Percentiles rank a stretch among this genome's conserved stretches.
Conservation (phyloP, 495 filamentous ascomycete species). For the Entonaema liquescens region DNA sequence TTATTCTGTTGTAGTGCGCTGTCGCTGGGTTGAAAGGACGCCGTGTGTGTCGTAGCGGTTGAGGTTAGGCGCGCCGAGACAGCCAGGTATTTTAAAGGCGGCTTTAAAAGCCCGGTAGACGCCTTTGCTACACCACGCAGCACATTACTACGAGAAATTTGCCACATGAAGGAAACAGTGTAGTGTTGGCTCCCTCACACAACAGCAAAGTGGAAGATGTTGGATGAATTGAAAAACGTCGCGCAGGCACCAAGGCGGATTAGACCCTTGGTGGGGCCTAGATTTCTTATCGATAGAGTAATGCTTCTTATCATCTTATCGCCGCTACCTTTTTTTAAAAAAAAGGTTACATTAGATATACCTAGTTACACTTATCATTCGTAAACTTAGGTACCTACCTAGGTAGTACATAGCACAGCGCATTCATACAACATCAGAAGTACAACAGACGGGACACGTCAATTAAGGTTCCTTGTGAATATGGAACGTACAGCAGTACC, state of each 20-base stretch:
- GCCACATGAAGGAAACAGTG: conserved; percentile 6
- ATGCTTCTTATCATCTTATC: conserved; percentile 21
- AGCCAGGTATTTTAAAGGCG: background rate
- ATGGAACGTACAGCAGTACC: conserved; percentile 16
- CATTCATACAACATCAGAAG: background rate
- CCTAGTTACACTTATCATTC: background rate
- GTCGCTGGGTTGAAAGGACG: background rate
- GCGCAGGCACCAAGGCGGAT: background rate
- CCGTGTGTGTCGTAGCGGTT: background rate
- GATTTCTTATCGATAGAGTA: too few species aligned
- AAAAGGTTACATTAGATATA: too few species aligned
- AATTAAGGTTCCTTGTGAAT: background rate
- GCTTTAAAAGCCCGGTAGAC: background rate
- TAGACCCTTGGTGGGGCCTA: too few species aligned
- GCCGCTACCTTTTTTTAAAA: conserved; percentile 7
- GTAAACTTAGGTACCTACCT: too few species aligned
- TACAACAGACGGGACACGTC: background rate
- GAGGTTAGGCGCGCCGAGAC: background rate
- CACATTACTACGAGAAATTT: background rate
- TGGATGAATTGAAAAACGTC: background rate
- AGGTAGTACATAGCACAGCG: background rate
- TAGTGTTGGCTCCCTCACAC: background rate
- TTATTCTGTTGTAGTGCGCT: background rate
- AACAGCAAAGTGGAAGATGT: background rate
- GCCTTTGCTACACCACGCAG: background rate